phyloP scores from a whole-genome alignment of 2,329 filamentous ascomycete genomes.

The Fusarium sp. region DNA sequence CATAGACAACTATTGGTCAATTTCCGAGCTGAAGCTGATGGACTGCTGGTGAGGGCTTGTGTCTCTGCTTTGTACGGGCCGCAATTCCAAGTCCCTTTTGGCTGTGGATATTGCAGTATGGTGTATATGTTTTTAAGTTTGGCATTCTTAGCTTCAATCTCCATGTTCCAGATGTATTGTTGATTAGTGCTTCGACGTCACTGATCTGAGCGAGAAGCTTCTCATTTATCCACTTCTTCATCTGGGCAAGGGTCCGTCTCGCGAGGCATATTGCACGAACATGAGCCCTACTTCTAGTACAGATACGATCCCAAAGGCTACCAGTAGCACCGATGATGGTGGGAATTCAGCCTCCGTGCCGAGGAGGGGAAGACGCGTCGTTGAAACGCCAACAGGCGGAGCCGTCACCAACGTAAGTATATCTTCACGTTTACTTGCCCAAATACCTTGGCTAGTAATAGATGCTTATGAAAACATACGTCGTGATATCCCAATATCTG shows the following conservation, averaged over 20 bases:
- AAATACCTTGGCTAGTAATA: not conserved
- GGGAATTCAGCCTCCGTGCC: not conserved
- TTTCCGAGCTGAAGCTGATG: not conserved
- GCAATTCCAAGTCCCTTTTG: not conserved
- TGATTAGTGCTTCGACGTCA: too few species aligned
- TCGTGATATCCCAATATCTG: accelerated
- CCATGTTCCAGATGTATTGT: not conserved
- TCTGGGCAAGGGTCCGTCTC: too few species aligned
- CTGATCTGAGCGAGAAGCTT: not conserved
- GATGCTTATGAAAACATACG: accelerated
- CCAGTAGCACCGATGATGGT: not conserved
- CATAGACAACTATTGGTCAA: not conserved
- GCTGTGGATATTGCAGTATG: too few species aligned
- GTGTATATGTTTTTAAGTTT: constrained; percentile 3
- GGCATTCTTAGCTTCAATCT: not conserved
- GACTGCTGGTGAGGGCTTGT: too few species aligned
- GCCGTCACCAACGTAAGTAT: constrained; percentile 8
- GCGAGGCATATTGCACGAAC: too few species aligned
- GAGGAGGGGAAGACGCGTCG: constrained; percentile 6
- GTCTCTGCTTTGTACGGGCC: not conserved
- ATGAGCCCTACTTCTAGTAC: not conserved
- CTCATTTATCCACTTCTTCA: not conserved
- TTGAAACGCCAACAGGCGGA: not conserved
- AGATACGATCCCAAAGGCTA: not conserved
- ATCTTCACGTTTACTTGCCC: not conserved